A percentile compares a stretch with the other conserved stretches of the same genome.
phyloP scores from a whole-genome alignment of 2,329 filamentous ascomycete genomes.

The Emergomyces africanus region DNA sequence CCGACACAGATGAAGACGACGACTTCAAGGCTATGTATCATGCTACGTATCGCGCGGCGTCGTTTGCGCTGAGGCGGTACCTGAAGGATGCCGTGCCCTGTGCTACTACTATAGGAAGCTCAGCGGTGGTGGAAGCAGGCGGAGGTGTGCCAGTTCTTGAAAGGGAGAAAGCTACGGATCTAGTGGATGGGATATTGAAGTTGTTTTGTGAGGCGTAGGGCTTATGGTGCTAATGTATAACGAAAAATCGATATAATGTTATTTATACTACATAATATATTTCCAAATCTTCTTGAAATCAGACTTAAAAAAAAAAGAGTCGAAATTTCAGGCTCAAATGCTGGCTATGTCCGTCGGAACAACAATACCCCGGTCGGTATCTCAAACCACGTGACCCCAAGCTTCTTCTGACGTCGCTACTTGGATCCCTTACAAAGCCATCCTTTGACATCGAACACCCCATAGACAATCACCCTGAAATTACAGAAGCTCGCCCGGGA shows the following conservation, averaged over 20 bases:
- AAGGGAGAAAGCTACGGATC: conserved; percentile 28
- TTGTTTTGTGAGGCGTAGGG: conserved; percentile 26
- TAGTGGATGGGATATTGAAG: conserved; percentile 29
- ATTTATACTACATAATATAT: no score
- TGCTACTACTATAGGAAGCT: not conserved
- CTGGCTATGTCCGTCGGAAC: not conserved
- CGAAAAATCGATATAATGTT: not conserved
- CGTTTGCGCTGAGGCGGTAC: conserved; percentile 30
- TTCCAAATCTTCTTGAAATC: no score
- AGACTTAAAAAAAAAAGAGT: no score
- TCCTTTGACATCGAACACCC: not conserved
- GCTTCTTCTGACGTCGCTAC: not conserved
- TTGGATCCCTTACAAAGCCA: no score
- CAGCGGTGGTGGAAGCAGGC: not conserved
- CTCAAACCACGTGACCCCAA: not conserved
- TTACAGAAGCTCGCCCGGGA: not conserved
- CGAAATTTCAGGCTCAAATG: no score
- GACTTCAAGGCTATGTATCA: conserved; percentile 34
- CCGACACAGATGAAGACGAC: conserved; percentile 21
- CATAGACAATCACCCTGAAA: not conserved
- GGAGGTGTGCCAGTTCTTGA: conserved; percentile 17
- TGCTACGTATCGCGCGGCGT: conserved; percentile 31
- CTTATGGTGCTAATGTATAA: not conserved
- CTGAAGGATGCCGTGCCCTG: conserved; percentile 16
- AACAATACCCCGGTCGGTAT: not conserved